Evolutionary conservation across 352 stramenopile genomes (phyloP).

Genomic region (Phytophthora pisi): DNA sequence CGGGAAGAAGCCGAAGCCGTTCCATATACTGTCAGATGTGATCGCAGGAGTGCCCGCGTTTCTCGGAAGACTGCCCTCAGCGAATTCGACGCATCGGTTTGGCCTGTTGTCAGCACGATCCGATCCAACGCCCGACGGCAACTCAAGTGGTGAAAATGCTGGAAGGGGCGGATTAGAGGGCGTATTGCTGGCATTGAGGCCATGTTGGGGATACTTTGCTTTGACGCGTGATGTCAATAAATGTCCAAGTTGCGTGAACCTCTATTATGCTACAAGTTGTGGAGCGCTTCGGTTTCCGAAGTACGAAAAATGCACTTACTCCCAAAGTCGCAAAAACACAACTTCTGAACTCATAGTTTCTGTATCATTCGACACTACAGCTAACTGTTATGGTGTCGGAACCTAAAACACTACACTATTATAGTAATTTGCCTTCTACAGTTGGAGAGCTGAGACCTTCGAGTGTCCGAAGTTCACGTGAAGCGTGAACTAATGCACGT

Average conservation of each 20-base stretch:
- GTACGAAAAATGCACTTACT: too few species aligned
- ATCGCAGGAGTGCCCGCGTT: conserved; percentile 41
- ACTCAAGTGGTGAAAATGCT: conserved; percentile 11
- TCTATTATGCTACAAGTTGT: too few species aligned
- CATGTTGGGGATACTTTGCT: too few species aligned
- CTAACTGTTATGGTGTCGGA: too few species aligned
- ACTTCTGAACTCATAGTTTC: too few species aligned
- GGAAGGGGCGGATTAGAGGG: not conserved
- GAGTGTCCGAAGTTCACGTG: not conserved
- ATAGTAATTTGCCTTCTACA: too few species aligned
- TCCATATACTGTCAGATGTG: conserved; percentile 42
- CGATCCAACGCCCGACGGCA: conserved; percentile 32
- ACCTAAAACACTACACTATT: too few species aligned
- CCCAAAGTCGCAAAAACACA: too few species aligned
- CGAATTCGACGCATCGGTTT: conserved; percentile 37
- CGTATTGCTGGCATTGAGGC: not conserved
- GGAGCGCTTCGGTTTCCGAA: too few species aligned
- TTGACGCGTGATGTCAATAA: not conserved
- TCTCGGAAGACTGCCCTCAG: conserved; percentile 39
- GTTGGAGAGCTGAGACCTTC: not conserved
- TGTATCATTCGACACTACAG: too few species aligned
- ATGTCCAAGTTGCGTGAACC: not conserved
- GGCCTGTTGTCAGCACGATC: conserved; percentile 47
- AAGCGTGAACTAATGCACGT: not conserved
- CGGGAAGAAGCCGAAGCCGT: conserved; percentile 34